Evolutionary conservation across 192 early-diverging fungal species (phyloP).

Genomic region (Podila minutissima): DNA sequence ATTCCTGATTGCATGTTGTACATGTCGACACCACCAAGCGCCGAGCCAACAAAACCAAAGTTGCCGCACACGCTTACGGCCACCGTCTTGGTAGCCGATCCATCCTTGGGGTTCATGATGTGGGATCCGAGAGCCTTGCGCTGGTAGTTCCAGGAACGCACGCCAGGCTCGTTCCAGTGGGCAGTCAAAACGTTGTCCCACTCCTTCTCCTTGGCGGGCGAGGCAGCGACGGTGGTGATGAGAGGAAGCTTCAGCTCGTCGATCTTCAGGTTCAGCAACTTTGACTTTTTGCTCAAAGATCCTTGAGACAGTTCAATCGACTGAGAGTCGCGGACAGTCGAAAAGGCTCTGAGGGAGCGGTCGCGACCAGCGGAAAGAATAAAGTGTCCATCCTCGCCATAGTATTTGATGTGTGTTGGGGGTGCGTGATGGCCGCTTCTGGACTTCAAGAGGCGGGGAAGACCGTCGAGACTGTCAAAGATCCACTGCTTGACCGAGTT

Average conservation of each 20-base stretch:
- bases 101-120: conserved; percentile 71
- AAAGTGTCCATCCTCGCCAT: conserved; percentile 74
- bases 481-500: conserved; percentile 98
- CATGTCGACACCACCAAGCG: conserved; percentile 83
- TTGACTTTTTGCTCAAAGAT: conserved; percentile 73
- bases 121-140: conserved; percentile 80
- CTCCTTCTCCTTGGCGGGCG: conserved; percentile 72
- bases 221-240: conserved; percentile 78
- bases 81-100: conserved; percentile 67
- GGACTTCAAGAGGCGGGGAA: conserved; percentile 83
- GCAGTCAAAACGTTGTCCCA: conserved; percentile 95
- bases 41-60: conserved; percentile 89
- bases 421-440: conserved; percentile 89
- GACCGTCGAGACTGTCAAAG: conserved; percentile 87
- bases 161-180: conserved; percentile 78
- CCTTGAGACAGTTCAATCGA: conserved; percentile 90
- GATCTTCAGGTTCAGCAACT: conserved; percentile 63
- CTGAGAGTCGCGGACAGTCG: conserved; percentile 85
- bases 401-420: conserved; percentile 71
- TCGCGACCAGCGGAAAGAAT: conserved; percentile 90
- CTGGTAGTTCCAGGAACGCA: conserved; percentile 86
- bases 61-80: conserved; percentile 91
- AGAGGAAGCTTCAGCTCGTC: conserved; percentile 78
- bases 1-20: conserved; percentile 97
- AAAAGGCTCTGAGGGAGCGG: conserved; percentile 83